Percentiles rank a stretch among this genome's conserved stretches.
phyloP scores from a whole-genome alignment of 2,329 filamentous ascomycete species.

The Pestalotiopsis fici region DNA sequence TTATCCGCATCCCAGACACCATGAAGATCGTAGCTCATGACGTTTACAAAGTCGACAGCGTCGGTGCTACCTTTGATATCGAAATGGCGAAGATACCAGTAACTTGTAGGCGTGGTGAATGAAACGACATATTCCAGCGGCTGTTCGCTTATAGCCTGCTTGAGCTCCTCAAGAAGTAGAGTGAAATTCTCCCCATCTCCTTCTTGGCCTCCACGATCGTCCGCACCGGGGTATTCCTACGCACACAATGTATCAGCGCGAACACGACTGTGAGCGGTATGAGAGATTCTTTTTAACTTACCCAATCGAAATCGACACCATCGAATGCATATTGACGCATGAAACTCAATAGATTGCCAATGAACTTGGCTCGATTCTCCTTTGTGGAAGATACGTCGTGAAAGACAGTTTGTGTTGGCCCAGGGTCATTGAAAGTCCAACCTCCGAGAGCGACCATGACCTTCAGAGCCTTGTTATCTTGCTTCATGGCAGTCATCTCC shows the following conservation, averaged over 20 bases:
- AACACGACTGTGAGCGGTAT: too few species aligned
- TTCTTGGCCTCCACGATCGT: too few species aligned
- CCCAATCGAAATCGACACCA: conserved; percentile 28
- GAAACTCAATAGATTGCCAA: conserved; percentile 19
- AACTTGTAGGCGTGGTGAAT: conserved; percentile 19
- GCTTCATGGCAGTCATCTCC: conserved; percentile 23
- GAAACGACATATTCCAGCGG: conserved; percentile 12
- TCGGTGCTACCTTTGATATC: conserved; percentile 20
- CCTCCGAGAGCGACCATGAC: conserved; percentile 39
- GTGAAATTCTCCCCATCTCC: too few species aligned
- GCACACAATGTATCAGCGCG: too few species aligned
- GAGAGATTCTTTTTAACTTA: too few species aligned
- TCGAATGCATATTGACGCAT: conserved; percentile 23
- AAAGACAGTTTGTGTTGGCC: conserved; percentile 24
- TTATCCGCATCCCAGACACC: conserved; percentile 39
- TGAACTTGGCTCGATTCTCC: conserved; percentile 13
- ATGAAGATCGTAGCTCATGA: conserved; percentile 20
- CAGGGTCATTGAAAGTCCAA: conserved; percentile 38
- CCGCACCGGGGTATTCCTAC: too few species aligned
- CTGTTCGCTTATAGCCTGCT: conserved; percentile 5
- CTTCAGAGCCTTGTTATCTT: conserved; percentile 25
- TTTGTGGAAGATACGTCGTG: neutral
- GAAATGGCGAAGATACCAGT: conserved; percentile 28
- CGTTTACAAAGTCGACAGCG: conserved; percentile 27
- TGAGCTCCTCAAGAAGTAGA: conserved; percentile 43